Evolutionary conservation across 345 rosid genomes (phyloP).

Genomic region (Punica granatum): DNA sequence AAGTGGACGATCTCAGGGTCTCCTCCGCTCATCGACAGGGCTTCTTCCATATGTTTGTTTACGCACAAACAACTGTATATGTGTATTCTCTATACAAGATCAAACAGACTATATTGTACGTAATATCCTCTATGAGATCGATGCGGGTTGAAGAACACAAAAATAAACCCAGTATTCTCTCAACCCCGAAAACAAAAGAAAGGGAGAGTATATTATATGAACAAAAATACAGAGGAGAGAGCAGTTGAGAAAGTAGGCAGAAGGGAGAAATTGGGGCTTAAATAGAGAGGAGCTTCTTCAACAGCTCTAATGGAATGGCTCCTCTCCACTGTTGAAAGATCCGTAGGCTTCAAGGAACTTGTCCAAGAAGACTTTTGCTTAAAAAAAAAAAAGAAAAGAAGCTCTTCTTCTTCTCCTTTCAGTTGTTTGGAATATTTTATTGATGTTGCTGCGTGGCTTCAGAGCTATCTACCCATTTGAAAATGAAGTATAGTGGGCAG

Average conservation of each 20-base stretch:
- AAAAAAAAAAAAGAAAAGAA: not conserved
- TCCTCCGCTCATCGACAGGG: constrained; percentile 22
- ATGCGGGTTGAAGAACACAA: not conserved
- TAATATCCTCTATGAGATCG: not conserved
- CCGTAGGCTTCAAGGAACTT: constrained; percentile 71
- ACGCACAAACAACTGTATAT: no score
- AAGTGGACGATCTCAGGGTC: constrained; percentile 45
- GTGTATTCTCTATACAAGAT: no score
- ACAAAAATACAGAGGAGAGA: constrained; percentile 6
- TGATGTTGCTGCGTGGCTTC: not conserved
- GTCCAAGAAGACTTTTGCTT: constrained; percentile 27
- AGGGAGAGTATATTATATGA: not conserved
- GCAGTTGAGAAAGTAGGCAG: constrained; percentile 34
- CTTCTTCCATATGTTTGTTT: constrained; percentile 41
- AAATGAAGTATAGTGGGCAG: not conserved
- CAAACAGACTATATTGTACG: no score
- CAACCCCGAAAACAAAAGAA: not conserved
- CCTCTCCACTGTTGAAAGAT: constrained; percentile 20
- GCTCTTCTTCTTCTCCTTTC: not conserved
- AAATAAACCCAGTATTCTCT: not conserved
- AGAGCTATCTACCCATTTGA: not conserved
- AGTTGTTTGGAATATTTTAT: not conserved
- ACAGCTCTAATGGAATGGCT: not conserved
- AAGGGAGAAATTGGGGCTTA: constrained; percentile 29
- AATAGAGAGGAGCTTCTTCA: constrained; percentile 37